Conservation (phyloP, 208 protist genomes). For the Jaenimonas drosophilae region DNA sequence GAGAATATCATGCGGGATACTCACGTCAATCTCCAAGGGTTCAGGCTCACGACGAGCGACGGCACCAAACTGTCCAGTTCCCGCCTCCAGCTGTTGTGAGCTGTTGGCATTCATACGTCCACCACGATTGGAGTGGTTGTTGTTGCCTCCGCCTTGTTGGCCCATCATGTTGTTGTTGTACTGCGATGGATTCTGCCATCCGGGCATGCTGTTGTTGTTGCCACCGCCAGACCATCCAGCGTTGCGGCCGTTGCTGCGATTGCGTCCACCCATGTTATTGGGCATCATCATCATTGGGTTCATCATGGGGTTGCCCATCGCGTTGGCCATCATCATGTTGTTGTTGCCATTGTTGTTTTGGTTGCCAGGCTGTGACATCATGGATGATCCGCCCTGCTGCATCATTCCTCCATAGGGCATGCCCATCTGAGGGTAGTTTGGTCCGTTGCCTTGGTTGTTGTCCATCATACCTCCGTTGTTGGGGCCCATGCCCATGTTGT, state of each 20-base stretch:
- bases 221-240: background rate
- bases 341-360: conserved; percentile 4
- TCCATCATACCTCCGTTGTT: too few species aligned
- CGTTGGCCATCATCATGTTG: conserved; percentile 9
- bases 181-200: background rate
- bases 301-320: conserved; percentile 12
- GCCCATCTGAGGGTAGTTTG: background rate
- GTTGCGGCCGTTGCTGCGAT: background rate
- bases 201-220: conserved; percentile 1
- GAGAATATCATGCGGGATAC: conserved; percentile 51
- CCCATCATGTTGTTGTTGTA: background rate
- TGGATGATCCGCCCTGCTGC: background rate
- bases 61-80: background rate
- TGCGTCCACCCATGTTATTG: conserved; percentile 2
- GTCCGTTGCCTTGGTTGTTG: too few species aligned
- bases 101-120: background rate
- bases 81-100: background rate
- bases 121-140: too few species aligned
- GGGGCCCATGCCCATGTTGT: too few species aligned
- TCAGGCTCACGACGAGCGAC: conserved; percentile 28
- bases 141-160: background rate
- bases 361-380: conserved; percentile 9
- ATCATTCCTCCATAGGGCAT: background rate
- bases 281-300: conserved; percentile 20
- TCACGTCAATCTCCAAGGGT: conserved; percentile 30